Conservation (phyloP, 2,329 filamentous ascomycete genomes). For the Fonsecaea erecta region DNA sequence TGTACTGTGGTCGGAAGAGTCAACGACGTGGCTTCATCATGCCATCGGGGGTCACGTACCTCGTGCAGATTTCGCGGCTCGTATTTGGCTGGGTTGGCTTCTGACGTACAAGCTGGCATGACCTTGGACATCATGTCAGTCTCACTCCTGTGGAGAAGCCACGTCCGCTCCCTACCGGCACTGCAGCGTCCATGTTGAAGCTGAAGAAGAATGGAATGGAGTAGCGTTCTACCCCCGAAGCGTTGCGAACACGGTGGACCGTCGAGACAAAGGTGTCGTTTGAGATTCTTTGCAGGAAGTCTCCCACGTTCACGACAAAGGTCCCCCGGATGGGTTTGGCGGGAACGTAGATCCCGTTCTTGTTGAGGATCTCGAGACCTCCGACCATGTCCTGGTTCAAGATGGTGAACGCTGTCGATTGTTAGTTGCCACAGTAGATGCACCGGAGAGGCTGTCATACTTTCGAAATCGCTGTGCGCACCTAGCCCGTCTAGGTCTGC, state of each 20-base stretch:
- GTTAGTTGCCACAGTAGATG: conserved; percentile 9
- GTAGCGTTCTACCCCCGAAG: conserved; percentile 33
- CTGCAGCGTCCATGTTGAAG: conserved; percentile 27
- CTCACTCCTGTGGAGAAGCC: conserved; percentile 34
- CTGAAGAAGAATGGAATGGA: conserved; percentile 33
- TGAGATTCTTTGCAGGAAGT: conserved; percentile 56
- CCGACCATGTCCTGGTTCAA: conserved; percentile 60
- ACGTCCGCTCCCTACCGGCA: conserved; percentile 1
- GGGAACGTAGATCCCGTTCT: conserved; percentile 49
- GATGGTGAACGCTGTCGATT: conserved; percentile 50
- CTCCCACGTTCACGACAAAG: conserved; percentile 56
- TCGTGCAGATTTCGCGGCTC: conserved; percentile 43
- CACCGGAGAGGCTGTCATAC: conserved; percentile 44
- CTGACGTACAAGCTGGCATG: conserved; percentile 47
- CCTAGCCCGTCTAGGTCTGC: conserved; percentile 46
- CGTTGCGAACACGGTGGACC: conserved; percentile 59
- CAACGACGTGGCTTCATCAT: background rate
- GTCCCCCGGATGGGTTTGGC: conserved; percentile 48
- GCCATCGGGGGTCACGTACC: background rate
- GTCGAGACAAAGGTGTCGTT: conserved; percentile 57
- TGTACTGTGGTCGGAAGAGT: conserved; percentile 8
- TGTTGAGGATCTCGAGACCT: conserved; percentile 56
- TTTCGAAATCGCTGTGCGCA: conserved; percentile 58
- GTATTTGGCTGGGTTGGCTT: conserved; percentile 55
- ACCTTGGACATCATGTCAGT: conserved; percentile 56